Percentiles rank a stretch among this genome's conserved stretches.
These are phyloP conservation scores for Euphorbia celastroides DNA, from an alignment of 441 rosid genomes.

Conservation along the genomic window DNA sequence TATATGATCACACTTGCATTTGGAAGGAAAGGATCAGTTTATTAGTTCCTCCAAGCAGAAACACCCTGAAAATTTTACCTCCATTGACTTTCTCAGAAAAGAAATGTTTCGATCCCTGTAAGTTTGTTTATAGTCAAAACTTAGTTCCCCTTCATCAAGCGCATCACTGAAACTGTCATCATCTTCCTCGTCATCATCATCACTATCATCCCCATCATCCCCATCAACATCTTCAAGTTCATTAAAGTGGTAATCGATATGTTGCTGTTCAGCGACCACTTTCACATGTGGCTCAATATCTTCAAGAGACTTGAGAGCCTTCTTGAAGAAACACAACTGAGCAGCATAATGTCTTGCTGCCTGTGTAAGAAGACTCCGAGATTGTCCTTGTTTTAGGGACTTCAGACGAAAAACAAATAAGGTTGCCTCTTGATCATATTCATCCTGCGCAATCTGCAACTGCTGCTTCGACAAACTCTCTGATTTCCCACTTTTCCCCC, in stretches of 20 bases:
- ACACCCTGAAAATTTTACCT: slow-evolving; percentile 39
- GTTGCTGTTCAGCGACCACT: slow-evolving; percentile 62
- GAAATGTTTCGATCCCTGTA: slow-evolving; percentile 46
- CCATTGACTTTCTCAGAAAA: slow-evolving; percentile 42
- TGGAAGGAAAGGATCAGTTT: not conserved
- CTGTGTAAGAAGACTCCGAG: slow-evolving; percentile 90
- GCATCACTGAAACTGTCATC: slow-evolving; percentile 49
- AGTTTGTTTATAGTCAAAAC: slow-evolving; percentile 65
- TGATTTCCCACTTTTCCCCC: slow-evolving; percentile 61
- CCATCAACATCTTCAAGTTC: slow-evolving; percentile 59
- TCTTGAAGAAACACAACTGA: slow-evolving; percentile 79
- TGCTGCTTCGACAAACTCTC: slow-evolving; percentile 53
- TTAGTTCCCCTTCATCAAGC: slow-evolving; percentile 69
- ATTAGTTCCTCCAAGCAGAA: slow-evolving; percentile 13
- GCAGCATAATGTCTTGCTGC: slow-evolving; percentile 96
- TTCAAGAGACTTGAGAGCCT: slow-evolving; percentile 82
- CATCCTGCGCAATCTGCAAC: slow-evolving; percentile 66
- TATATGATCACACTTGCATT: not conserved
- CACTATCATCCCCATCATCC: slow-evolving; percentile 30
- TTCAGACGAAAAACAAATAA: slow-evolving; percentile 81
- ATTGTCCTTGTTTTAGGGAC: slow-evolving; percentile 90
- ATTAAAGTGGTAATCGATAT: slow-evolving; percentile 72
- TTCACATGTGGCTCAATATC: slow-evolving; percentile 65
- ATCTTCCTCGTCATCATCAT: slow-evolving; percentile 33
- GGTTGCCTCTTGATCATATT: slow-evolving; percentile 74